Conservation (phyloP, 129 eudicot species). For the Oenanthe sinensis region DNA sequence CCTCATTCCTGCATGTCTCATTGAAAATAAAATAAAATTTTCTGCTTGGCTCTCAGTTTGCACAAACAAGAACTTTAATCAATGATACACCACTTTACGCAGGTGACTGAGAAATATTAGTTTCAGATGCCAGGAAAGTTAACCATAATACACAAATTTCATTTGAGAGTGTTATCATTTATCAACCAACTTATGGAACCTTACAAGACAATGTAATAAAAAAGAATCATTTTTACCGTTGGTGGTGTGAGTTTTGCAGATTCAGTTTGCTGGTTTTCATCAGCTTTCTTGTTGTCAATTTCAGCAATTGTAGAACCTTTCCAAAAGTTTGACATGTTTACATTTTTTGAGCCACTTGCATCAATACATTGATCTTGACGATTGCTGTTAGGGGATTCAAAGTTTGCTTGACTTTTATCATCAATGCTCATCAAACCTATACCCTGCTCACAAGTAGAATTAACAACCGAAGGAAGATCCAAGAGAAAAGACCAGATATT, state of each 20-base stretch:
- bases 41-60: neutral
- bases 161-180: neutral
- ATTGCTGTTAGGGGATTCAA: constrained; percentile 5
- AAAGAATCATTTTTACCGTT: constrained; percentile 33
- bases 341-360: neutral
- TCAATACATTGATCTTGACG: constrained; percentile 12
- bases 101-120: neutral
- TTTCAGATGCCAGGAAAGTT: neutral
- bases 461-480: constrained; percentile 37
- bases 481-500: constrained; percentile 40
- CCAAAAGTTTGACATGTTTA: constrained; percentile 23
- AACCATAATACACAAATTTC: neutral
- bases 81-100: neutral
- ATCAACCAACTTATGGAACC: neutral
- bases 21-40: neutral
- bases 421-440: constrained; percentile 40
- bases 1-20: neutral
- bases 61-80: neutral
- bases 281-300: constrained; percentile 20
- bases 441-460: constrained; percentile 58
- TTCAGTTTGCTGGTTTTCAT: constrained; percentile 28
- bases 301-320: constrained; percentile 22
- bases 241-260: constrained; percentile 22
- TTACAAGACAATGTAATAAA: neutral
- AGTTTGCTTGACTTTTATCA: constrained; percentile 19